These are phyloP conservation scores for Cynara cardunculus DNA, from an alignment of 129 eudicot genomes.

Conservation along the genomic window DNA sequence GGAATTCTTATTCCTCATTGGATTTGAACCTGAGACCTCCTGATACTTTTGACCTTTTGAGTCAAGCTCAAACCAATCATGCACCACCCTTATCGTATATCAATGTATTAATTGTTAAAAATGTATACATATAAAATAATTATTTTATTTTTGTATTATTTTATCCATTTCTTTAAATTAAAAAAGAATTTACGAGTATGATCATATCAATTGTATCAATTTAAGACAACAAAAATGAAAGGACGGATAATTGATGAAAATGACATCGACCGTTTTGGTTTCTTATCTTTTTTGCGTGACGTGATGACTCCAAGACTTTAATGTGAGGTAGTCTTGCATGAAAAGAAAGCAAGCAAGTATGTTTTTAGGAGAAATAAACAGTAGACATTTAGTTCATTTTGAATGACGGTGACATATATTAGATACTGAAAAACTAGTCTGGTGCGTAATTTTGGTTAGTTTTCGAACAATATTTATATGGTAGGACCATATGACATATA, in stretches of 20 bases:
- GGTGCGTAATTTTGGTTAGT: neutral
- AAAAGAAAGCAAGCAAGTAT: neutral
- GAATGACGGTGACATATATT: neutral
- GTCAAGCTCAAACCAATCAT: no score
- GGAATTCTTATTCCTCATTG: no score
- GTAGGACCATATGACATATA: conserved; percentile 30
- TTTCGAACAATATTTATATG: conserved; percentile 5
- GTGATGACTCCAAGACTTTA: neutral
- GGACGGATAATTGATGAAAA: neutral
- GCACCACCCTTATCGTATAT: no score
- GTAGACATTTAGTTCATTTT: neutral
- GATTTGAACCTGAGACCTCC: no score
- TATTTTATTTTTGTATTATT: neutral
- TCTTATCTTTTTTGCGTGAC: neutral
- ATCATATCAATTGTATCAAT: neutral
- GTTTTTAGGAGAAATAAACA: neutral
- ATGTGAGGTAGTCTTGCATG: neutral
- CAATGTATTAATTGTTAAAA: no score
- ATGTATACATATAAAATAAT: neutral
- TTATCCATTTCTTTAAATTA: neutral
- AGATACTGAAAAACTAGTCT: conserved; percentile 1
- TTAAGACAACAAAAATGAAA: neutral
- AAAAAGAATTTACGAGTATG: no score
- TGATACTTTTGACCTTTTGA: no score
- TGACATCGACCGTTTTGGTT: neutral